These are phyloP conservation scores for Monosporascus sp. DNA, from an alignment of 2,329 filamentous ascomycete species.

Conservation along the genomic window DNA sequence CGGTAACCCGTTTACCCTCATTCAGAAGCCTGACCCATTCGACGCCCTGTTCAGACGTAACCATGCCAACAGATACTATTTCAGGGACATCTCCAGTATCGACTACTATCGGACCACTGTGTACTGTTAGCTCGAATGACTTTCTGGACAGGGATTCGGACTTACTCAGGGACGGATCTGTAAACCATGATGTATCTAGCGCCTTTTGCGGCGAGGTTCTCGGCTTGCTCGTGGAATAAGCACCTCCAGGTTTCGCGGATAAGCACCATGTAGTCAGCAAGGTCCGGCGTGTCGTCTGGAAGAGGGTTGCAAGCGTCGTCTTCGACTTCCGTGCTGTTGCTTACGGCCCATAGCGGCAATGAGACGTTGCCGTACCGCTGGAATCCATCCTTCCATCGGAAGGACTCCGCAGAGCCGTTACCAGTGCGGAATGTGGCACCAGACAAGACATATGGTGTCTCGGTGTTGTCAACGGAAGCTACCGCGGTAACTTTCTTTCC, in stretches of 20 bases:
- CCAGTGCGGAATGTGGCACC: neutral
- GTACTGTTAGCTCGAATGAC: no score
- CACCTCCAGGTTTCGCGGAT: slow-evolving; percentile 29
- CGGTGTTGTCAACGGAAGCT: neutral
- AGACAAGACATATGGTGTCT: neutral
- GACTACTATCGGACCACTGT: neutral
- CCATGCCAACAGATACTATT: slow-evolving; percentile 11
- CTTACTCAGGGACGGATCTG: slow-evolving; percentile 16
- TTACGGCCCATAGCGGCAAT: slow-evolving; percentile 22
- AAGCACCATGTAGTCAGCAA: slow-evolving; percentile 35
- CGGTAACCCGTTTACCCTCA: slow-evolving; percentile 13
- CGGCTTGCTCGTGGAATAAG: slow-evolving; percentile 29
- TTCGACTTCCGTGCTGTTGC: slow-evolving; percentile 20
- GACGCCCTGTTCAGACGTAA: slow-evolving; percentile 14
- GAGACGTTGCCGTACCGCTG: slow-evolving; percentile 9
- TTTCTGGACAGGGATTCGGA: slow-evolving; percentile 7
- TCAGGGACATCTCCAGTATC: neutral
- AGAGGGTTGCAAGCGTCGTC: slow-evolving; percentile 33
- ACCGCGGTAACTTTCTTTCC: neutral
- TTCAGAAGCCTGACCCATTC: slow-evolving; percentile 18
- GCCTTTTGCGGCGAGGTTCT: slow-evolving; percentile 35
- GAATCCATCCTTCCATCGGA: slow-evolving; percentile 11
- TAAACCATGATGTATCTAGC: slow-evolving; percentile 38
- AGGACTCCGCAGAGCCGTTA: slow-evolving; percentile 1
- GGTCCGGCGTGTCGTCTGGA: slow-evolving; percentile 33